A percentile compares a stretch with the other conserved stretches of the same genome.
Evolutionary conservation across 2,329 filamentous ascomycete species (phyloP).

Genomic region (Colletotrichum horii): DNA sequence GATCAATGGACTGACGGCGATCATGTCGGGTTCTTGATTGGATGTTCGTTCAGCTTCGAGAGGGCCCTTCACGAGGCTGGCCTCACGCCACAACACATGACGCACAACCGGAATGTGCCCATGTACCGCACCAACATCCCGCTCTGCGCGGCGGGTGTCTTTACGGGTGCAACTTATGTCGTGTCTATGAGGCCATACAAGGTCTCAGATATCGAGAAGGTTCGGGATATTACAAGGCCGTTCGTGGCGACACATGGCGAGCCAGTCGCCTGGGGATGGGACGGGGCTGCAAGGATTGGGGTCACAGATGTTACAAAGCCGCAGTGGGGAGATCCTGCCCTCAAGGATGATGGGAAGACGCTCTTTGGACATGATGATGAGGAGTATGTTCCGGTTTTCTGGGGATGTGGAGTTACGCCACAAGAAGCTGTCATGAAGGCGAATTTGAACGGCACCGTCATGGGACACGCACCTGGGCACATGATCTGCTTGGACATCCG

Average conservation of each 20-base stretch:
- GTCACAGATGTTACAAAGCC: constrained; percentile 56
- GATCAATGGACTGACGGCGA: constrained; percentile 57
- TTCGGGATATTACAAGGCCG: constrained; percentile 59
- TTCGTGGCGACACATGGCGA: constrained; percentile 67
- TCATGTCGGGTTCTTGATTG: constrained; percentile 67
- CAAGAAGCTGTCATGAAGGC: constrained; percentile 68
- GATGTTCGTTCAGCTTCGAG: constrained; percentile 70
- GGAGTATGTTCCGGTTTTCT: constrained; percentile 60
- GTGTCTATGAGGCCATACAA: constrained; percentile 69
- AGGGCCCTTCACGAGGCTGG: constrained; percentile 55
- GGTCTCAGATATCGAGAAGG: constrained; percentile 50
- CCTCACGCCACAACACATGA: constrained; percentile 55
- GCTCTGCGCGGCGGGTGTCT: constrained; percentile 62
- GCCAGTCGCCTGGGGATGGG: constrained; percentile 70
- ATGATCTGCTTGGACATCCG: constrained; percentile 64
- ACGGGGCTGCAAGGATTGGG: constrained; percentile 55
- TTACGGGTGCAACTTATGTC: constrained; percentile 58
- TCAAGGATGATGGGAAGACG: constrained; percentile 43
- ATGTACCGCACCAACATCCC: constrained; percentile 67
- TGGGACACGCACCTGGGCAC: constrained; percentile 66
- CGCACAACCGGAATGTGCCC: constrained; percentile 55
- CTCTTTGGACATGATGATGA: constrained; percentile 32
- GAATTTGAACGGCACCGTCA: constrained; percentile 56
- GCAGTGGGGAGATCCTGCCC: constrained; percentile 61
- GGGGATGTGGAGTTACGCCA: constrained; percentile 71